These are phyloP conservation scores for Teunomyces atbi DNA, from an alignment of 805 yeast genomes.

Conservation along the genomic window DNA sequence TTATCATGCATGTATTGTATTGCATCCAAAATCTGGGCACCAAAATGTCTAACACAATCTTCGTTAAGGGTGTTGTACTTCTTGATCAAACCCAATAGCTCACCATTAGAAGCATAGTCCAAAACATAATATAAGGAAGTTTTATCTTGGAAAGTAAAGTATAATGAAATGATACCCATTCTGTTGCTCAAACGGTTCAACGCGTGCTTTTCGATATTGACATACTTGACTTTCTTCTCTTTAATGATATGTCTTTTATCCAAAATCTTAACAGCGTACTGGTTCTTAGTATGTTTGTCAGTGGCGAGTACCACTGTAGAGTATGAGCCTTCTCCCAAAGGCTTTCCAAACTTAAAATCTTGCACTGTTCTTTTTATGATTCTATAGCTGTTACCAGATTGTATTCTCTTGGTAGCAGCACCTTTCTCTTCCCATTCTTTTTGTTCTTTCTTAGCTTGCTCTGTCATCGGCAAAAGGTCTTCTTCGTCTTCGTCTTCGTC, in stretches of 20 bases:
- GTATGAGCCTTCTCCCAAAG: slow-evolving; percentile 46
- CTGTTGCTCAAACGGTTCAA: slow-evolving; percentile 63
- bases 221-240: slow-evolving; percentile 82
- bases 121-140: slow-evolving; percentile 69
- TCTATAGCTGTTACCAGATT: slow-evolving; percentile 13
- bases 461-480: slow-evolving; percentile 3
- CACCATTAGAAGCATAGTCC: slow-evolving; percentile 81
- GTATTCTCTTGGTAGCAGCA: slow-evolving; percentile 29
- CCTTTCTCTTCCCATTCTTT: slow-evolving; percentile 35
- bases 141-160: slow-evolving; percentile 79
- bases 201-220: slow-evolving; percentile 79
- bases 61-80: slow-evolving; percentile 70
- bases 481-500: slow-evolving; percentile 9
- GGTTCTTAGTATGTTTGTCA: slow-evolving; percentile 50
- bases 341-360: slow-evolving; percentile 42
- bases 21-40: slow-evolving; percentile 74
- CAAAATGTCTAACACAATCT: slow-evolving; percentile 62
- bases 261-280: slow-evolving; percentile 74
- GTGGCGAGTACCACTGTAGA: slow-evolving; percentile 46
- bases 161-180: slow-evolving; percentile 64
- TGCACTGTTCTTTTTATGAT: slow-evolving; percentile 36
- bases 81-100: slow-evolving; percentile 64
- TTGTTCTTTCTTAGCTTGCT: slow-evolving; percentile 11
- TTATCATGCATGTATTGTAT: slow-evolving; percentile 67
- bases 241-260: slow-evolving; percentile 76